Conservation (phyloP, 2,329 filamentous ascomycete species). For the Fusarium sacchari region DNA sequence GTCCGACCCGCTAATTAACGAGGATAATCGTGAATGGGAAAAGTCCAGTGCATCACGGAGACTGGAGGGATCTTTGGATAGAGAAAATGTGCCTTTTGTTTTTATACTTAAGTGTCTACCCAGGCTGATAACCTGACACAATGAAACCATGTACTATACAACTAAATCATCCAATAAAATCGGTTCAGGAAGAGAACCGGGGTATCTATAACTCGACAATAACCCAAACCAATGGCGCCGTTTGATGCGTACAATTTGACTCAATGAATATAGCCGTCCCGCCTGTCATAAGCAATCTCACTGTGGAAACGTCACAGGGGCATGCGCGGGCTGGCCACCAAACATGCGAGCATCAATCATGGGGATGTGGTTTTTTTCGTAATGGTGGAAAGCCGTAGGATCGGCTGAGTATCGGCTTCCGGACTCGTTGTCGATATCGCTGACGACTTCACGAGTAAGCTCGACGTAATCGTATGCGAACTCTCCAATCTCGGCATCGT, state of each 20-base stretch:
- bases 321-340: constrained; percentile 41
- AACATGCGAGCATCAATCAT: constrained; percentile 58
- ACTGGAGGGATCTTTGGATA: not conserved
- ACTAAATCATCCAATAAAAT: constrained; percentile 6
- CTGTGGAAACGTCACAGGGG: constrained; percentile 38
- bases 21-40: not conserved
- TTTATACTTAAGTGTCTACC: not conserved
- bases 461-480: constrained; percentile 97
- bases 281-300: constrained; percentile 2
- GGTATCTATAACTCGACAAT: constrained; percentile 43
- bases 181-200: constrained; percentile 31
- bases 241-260: constrained; percentile 33
- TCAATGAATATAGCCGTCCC: constrained; percentile 1
- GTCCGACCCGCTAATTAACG: constrained; percentile 6
- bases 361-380: constrained; percentile 62
- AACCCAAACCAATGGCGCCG: constrained; percentile 36
- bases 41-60: not conserved
- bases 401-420: constrained; percentile 57
- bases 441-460: constrained; percentile 69
- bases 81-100: not conserved
- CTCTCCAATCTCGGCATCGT: constrained; percentile 91
- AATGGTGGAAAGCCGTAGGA: constrained; percentile 52
- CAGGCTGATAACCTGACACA: not conserved
- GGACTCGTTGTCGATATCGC: constrained; percentile 57
- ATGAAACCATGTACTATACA: constrained; percentile 27